Evolutionary conservation across 495 filamentous ascomycete species (phyloP).

Genomic region (Aspergillus sclerotioniger): DNA sequence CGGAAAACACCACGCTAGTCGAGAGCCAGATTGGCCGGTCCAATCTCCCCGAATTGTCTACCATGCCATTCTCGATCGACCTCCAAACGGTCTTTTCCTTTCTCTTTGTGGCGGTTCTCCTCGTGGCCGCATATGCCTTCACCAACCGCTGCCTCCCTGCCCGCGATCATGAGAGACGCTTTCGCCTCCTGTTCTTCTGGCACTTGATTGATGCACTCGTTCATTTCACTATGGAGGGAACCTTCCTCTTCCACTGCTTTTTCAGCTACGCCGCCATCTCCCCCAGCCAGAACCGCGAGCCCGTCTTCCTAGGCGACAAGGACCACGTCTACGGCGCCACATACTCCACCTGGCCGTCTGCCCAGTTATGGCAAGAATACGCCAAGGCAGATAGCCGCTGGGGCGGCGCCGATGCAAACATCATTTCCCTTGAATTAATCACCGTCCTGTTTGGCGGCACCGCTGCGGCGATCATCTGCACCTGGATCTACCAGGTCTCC

Average conservation of each 20-base stretch:
- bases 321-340: slow-evolving; percentile 69
- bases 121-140: slow-evolving; percentile 51
- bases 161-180: slow-evolving; percentile 40
- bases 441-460: slow-evolving; percentile 80
- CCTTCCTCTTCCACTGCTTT: slow-evolving; percentile 91
- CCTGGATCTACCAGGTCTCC: slow-evolving; percentile 49
- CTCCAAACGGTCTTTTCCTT: slow-evolving; percentile 52
- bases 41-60: slow-evolving; percentile 16
- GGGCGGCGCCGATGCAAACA: slow-evolving; percentile 72
- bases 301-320: slow-evolving; percentile 50
- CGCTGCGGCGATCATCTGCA: slow-evolving; percentile 68
- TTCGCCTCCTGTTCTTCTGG: slow-evolving; percentile 86
- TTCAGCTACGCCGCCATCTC: slow-evolving; percentile 60
- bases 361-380: slow-evolving; percentile 87
- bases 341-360: slow-evolving; percentile 63
- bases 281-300: slow-evolving; percentile 37
- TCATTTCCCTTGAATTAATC: slow-evolving; percentile 79
- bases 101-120: slow-evolving; percentile 50
- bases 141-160: slow-evolving; percentile 31
- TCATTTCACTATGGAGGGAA: slow-evolving; percentile 84
- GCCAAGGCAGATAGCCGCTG: slow-evolving; percentile 82
- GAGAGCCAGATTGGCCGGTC: background rate
- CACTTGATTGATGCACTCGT: slow-evolving; percentile 89
- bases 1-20: background rate
- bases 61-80: slow-evolving; percentile 42